phyloP scores from a whole-genome alignment of 2,329 filamentous ascomycete species.

The Nemania diffusa region DNA sequence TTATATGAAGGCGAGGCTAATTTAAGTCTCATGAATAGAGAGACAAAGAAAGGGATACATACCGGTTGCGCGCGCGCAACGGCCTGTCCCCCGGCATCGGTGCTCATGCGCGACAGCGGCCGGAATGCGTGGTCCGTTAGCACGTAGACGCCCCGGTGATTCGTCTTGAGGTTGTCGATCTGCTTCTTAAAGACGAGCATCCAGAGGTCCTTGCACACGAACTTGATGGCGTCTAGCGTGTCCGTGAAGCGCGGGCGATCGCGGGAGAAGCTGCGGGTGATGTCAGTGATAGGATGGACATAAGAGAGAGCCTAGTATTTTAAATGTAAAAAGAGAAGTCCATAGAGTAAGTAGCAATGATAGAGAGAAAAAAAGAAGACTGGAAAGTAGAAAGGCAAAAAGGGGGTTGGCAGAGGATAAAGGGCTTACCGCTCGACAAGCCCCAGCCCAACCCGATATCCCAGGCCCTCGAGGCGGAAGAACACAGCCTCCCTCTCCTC shows the following conservation, averaged over 20 bases:
- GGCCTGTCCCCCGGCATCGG: slow-evolving; percentile 78
- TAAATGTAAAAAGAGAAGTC: neutral
- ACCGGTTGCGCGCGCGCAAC: slow-evolving; percentile 82
- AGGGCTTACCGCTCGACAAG: slow-evolving; percentile 82
- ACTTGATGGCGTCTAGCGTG: slow-evolving; percentile 96
- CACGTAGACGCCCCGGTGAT: slow-evolving; percentile 96
- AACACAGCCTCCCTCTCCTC: slow-evolving; percentile 87
- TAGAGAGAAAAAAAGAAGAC: neutral
- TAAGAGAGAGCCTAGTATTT: neutral
- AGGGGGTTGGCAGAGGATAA: neutral
- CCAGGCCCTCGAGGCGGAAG: slow-evolving; percentile 82
- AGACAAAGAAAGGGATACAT: slow-evolving; percentile 51
- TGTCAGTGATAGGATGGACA: neutral
- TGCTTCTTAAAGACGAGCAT: slow-evolving; percentile 94
- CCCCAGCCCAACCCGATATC: slow-evolving; percentile 92
- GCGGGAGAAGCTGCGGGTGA: slow-evolving; percentile 72
- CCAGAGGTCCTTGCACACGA: slow-evolving; percentile 98
- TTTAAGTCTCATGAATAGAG: neutral
- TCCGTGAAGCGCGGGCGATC: slow-evolving; percentile 90
- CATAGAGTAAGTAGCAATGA: neutral
- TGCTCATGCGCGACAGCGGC: slow-evolving; percentile 89
- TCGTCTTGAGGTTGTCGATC: slow-evolving; percentile 98
- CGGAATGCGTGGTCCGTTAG: slow-evolving; percentile 93
- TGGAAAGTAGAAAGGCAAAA: neutral
- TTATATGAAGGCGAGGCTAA: neutral